These are phyloP conservation scores for Penstemon davidsonii DNA, from an alignment of 257 asterid species.

Conservation along the genomic window DNA sequence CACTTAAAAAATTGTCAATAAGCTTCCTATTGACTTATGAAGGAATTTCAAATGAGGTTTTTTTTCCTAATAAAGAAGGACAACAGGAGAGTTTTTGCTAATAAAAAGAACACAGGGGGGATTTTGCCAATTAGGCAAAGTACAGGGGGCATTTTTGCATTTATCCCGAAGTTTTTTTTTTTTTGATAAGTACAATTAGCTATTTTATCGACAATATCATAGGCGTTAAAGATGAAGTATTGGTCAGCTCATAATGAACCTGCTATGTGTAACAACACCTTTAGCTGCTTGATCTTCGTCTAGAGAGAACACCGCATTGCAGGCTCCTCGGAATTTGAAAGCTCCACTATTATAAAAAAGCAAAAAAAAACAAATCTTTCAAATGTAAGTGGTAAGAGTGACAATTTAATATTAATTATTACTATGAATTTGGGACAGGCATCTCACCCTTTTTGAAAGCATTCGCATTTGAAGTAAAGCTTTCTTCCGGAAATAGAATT, in stretches of 20 bases:
- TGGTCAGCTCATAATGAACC: slow-evolving; percentile 39
- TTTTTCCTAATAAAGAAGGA: too few species aligned
- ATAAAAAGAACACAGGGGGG: too few species aligned
- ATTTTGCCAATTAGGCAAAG: too few species aligned
- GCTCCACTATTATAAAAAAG: slow-evolving; percentile 63
- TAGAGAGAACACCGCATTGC: slow-evolving; percentile 92
- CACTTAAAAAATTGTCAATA: too few species aligned
- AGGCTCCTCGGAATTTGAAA: slow-evolving; percentile 91
- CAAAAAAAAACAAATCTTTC: slow-evolving; percentile 1
- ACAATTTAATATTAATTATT: neutral
- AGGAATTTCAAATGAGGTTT: too few species aligned
- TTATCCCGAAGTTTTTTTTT: too few species aligned
- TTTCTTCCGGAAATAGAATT: slow-evolving; percentile 69
- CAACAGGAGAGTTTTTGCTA: too few species aligned
- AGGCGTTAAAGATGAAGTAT: neutral
- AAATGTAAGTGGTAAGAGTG: neutral
- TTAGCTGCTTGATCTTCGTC: slow-evolving; percentile 68
- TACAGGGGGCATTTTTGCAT: too few species aligned
- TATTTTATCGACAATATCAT: too few species aligned
- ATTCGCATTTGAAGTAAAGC: slow-evolving; percentile 82
- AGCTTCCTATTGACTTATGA: too few species aligned
- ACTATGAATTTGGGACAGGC: neutral
- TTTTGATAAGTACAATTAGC: too few species aligned
- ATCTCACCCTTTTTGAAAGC: slow-evolving; percentile 94
- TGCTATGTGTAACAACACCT: slow-evolving; percentile 96